Evolutionary conservation across 768 basidiomycete species (phyloP).

Genomic region (Strobilomyces dryophilus): DNA sequence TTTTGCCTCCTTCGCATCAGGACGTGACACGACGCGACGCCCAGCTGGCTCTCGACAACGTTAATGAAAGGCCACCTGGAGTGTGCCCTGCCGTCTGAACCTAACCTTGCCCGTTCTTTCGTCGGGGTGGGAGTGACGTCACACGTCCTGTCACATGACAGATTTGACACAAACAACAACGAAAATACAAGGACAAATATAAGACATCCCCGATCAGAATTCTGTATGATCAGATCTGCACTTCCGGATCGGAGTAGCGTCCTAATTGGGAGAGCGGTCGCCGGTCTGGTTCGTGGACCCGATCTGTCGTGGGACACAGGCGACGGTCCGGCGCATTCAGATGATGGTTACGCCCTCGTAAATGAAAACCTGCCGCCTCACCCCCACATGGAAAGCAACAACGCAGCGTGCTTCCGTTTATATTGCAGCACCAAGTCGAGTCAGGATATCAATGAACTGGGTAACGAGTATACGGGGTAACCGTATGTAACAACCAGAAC

Average conservation of each 20-base stretch:
- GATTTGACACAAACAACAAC: conserved; percentile 9
- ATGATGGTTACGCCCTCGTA: conserved; percentile 18
- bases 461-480: conserved; percentile 37
- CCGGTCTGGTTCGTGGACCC: conserved; percentile 11
- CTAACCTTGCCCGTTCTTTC: conserved; percentile 24
- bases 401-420: conserved; percentile 10
- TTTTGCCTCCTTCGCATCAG: conserved; percentile 7
- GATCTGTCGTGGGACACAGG: conserved; percentile 7
- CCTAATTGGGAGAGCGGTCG: conserved; percentile 19
- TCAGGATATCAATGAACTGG: conserved; percentile 32
- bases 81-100: conserved; percentile 10
- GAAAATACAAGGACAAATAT: conserved; percentile 18
- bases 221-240: conserved; percentile 31
- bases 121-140: conserved; percentile 17
- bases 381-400: conserved; percentile 9
- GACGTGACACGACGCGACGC: not conserved
- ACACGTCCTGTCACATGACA: conserved; percentile 19
- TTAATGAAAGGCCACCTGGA: conserved; percentile 14
- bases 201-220: conserved; percentile 33
- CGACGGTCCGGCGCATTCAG: conserved; percentile 7
- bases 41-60: conserved; percentile 1
- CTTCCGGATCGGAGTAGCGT: conserved; percentile 14
- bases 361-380: conserved; percentile 26
- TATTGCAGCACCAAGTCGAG: conserved; percentile 21
- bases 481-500: conserved; percentile 31